A percentile compares a stretch with the other conserved stretches of the same genome.
Evolutionary conservation across 495 filamentous ascomycete genomes (phyloP).

Genomic region (Xylaria longipes): DNA sequence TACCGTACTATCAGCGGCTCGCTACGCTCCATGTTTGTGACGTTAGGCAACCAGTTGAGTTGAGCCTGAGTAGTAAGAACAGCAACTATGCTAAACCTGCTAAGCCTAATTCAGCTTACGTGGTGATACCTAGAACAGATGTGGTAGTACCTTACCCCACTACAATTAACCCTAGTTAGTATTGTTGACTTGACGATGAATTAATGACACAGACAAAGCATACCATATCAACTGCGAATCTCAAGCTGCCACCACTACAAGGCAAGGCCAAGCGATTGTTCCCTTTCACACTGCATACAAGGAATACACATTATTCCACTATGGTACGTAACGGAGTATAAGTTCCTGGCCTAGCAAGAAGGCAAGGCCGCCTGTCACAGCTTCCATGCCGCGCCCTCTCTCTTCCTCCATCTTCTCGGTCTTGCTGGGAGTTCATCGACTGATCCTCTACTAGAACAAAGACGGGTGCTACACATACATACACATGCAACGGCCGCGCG

Average conservation of each 20-base stretch:
- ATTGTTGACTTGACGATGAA: neutral
- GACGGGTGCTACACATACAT: slow-evolving; percentile 87
- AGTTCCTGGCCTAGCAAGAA: neutral
- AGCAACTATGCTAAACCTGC: too few species aligned
- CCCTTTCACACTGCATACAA: neutral
- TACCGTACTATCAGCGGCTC: too few species aligned
- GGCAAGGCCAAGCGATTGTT: neutral
- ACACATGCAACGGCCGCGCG: slow-evolving; percentile 79
- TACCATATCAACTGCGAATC: neutral
- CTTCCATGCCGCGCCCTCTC: neutral
- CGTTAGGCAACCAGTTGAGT: too few species aligned
- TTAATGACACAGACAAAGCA: neutral
- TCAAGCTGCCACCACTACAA: neutral
- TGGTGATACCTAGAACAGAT: too few species aligned
- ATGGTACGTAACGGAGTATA: neutral
- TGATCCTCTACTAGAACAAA: slow-evolving; percentile 67
- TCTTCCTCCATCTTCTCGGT: neutral
- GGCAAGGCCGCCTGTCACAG: neutral
- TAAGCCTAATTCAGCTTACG: too few species aligned
- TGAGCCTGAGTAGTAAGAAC: too few species aligned
- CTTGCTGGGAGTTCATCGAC: neutral
- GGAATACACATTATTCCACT: neutral
- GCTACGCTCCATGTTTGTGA: too few species aligned
- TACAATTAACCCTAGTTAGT: too few species aligned
- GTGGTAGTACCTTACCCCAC: too few species aligned